Conservation (phyloP, 2,329 filamentous ascomycete species). For the Diplodia intermedia region DNA sequence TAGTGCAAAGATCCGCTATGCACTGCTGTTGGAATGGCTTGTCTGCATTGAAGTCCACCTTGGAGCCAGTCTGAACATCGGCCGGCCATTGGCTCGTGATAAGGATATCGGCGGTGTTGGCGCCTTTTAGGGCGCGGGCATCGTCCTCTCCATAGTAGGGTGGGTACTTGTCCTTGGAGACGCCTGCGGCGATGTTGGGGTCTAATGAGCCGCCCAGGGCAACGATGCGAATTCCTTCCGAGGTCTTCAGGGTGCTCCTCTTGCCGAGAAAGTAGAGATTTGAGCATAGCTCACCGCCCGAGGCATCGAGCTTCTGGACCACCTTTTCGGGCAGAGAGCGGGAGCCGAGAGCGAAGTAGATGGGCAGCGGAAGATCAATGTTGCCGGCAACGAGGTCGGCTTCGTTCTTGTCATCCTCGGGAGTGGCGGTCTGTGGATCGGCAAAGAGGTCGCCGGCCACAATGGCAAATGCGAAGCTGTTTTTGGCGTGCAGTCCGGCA, state of each 20-base stretch:
- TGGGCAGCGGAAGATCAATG: slow-evolving; percentile 77
- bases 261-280: slow-evolving; percentile 92
- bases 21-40: slow-evolving; percentile 66
- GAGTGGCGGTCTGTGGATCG: slow-evolving; percentile 51
- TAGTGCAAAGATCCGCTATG: slow-evolving; percentile 77
- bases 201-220: slow-evolving; percentile 78
- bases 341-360: slow-evolving; percentile 86
- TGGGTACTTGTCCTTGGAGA: slow-evolving; percentile 75
- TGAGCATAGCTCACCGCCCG: slow-evolving; percentile 76
- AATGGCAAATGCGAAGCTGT: slow-evolving; percentile 85
- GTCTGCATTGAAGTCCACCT: slow-evolving; percentile 62
- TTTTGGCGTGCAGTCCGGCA: slow-evolving; percentile 80
- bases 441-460: slow-evolving; percentile 84
- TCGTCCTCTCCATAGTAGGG: slow-evolving; percentile 80
- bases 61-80: slow-evolving; percentile 72
- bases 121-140: slow-evolving; percentile 75
- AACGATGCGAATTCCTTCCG: slow-evolving; percentile 88
- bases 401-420: slow-evolving; percentile 62
- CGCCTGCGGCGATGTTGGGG: slow-evolving; percentile 64
- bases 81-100: slow-evolving; percentile 87
- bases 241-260: slow-evolving; percentile 84
- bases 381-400: slow-evolving; percentile 72
- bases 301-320: slow-evolving; percentile 73
- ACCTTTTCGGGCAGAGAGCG: slow-evolving; percentile 74
- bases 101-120: slow-evolving; percentile 82